A percentile compares a stretch with the other conserved stretches of the same genome.
phyloP scores from a whole-genome alignment of 2,329 filamentous ascomycete genomes.

The Sporothrix schenckii region DNA sequence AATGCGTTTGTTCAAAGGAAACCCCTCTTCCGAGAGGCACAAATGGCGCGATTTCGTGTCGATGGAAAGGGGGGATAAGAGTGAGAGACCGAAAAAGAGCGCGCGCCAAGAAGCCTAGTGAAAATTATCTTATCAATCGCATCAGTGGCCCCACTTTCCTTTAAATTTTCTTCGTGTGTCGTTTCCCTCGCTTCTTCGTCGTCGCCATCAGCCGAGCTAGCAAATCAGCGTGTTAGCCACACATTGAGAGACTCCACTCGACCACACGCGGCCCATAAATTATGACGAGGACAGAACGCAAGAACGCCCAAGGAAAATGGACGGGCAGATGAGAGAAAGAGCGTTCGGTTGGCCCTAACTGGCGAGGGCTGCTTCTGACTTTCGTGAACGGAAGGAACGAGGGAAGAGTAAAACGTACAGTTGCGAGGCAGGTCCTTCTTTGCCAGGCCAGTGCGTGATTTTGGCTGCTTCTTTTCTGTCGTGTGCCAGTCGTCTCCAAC shows the following conservation, averaged over 20 bases:
- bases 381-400: constrained; percentile 1
- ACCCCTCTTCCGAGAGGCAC: constrained; percentile 20
- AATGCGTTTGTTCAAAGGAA: neutral
- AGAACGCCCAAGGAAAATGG: neutral
- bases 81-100: neutral
- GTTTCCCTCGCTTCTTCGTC: constrained; percentile 20
- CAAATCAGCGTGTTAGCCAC: constrained; percentile 28
- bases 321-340: constrained; percentile 13
- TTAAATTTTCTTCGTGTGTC: constrained; percentile 13
- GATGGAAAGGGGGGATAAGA: neutral
- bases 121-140: constrained; percentile 42
- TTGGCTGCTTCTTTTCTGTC: neutral
- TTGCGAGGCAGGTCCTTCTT: neutral
- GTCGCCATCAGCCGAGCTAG: constrained; percentile 19
- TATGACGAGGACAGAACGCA: constrained; percentile 25
- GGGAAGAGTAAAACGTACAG: neutral
- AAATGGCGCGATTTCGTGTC: constrained; percentile 34
- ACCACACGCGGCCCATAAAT: constrained; percentile 15
- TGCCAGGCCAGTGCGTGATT: constrained; percentile 6
- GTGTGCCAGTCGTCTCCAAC: neutral
- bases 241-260: neutral
- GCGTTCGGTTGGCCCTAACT: neutral
- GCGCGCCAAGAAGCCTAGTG: constrained; percentile 22
- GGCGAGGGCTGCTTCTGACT: neutral
- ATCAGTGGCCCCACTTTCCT: constrained; percentile 33